Conservation (phyloP, 495 filamentous ascomycete species). For the Lophiostoma macrostomum region DNA sequence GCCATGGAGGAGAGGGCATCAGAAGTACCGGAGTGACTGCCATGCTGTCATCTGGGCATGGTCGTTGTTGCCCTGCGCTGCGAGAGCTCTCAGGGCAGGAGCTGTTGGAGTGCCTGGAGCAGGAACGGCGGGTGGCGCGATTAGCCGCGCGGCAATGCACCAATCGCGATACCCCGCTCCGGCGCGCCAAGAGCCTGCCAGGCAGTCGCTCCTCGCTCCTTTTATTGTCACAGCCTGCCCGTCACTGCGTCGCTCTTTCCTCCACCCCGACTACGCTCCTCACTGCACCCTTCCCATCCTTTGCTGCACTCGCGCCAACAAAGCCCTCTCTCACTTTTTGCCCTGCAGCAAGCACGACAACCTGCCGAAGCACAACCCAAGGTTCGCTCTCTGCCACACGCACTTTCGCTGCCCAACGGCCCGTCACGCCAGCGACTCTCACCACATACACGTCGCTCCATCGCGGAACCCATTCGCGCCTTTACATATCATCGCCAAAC, state of each 20-base stretch:
- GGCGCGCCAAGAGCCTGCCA: too few relatives aligned
- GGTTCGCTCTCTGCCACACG: background rate
- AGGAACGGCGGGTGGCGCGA: too few relatives aligned
- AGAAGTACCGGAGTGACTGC: constrained; percentile 39
- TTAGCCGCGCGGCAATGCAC: background rate
- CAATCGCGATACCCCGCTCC: too few relatives aligned
- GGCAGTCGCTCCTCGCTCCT: too few relatives aligned
- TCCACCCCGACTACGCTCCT: too few relatives aligned
- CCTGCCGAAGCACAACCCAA: background rate
- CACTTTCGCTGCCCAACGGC: background rate
- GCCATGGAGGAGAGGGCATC: background rate
- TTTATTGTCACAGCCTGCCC: too few relatives aligned
- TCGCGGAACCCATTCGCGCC: too few relatives aligned
- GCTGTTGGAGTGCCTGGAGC: too few relatives aligned
- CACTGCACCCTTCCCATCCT: background rate
- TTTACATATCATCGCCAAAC: too few relatives aligned
- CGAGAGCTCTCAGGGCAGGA: constrained; percentile 5
- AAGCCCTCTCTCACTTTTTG: too few relatives aligned
- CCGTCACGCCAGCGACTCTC: constrained; percentile 2
- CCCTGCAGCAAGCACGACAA: background rate
- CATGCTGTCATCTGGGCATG: constrained; percentile 23
- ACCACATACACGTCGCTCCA: too few relatives aligned
- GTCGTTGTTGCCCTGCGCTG: background rate
- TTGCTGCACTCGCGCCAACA: background rate
- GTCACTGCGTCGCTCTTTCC: too few relatives aligned